These are phyloP conservation scores for Globisporangium megalacanthum DNA, from an alignment of 352 stramenopile species.

Conservation along the genomic window DNA sequence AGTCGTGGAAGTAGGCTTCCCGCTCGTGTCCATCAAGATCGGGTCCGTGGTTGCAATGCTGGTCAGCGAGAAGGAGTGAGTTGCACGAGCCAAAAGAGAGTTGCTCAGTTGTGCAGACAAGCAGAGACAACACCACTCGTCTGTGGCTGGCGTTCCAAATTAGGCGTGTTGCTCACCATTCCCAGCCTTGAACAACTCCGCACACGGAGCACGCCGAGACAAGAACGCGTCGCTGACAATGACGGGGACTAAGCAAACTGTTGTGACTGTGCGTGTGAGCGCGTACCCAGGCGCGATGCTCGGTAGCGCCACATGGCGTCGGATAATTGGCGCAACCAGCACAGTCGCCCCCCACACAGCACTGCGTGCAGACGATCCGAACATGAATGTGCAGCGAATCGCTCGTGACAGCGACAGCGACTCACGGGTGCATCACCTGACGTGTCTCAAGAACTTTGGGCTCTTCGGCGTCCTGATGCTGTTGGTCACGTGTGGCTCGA, in stretches of 20 bases:
- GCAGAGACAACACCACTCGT: background rate
- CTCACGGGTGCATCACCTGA: constrained; percentile 7
- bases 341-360: constrained; percentile 1
- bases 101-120: background rate
- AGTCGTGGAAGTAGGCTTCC: constrained; percentile 25
- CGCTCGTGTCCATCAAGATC: constrained; percentile 8
- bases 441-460: constrained; percentile 27
- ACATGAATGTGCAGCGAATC: background rate
- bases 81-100: background rate
- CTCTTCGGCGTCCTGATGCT: constrained; percentile 21
- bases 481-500: constrained; percentile 14
- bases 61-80: background rate
- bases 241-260: too few relatives aligned
- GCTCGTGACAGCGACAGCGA: background rate
- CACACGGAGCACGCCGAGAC: too few relatives aligned
- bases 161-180: too few relatives aligned
- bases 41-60: constrained; percentile 18
- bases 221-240: too few relatives aligned
- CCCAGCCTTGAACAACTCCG: too few relatives aligned
- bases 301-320: constrained; percentile 4
- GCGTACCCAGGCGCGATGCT: constrained; percentile 10
- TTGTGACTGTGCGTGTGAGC: background rate
- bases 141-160: too few relatives aligned
- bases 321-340: background rate
- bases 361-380: background rate